A percentile compares a stretch with the other conserved stretches of the same genome.
Evolutionary conservation across 2,329 filamentous ascomycete genomes (phyloP).

Genomic region (Aspergillus niger): DNA sequence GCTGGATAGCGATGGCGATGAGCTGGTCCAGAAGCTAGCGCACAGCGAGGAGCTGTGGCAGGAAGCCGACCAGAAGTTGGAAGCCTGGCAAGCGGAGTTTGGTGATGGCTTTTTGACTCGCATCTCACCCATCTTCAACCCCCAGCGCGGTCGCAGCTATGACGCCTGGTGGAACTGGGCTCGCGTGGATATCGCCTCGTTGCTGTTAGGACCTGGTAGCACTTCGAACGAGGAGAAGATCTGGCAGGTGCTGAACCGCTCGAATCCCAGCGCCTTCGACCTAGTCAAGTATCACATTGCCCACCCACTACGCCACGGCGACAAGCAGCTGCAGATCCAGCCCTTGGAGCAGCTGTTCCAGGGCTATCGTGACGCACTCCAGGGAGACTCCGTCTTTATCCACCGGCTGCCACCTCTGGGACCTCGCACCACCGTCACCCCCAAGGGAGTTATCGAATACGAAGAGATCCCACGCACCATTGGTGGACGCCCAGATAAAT

Average conservation of each 20-base stretch:
- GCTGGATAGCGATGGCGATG: background rate
- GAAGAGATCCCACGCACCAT: background rate
- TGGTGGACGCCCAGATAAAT: background rate
- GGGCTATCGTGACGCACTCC: background rate
- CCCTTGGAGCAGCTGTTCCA: background rate
- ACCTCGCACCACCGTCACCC: background rate
- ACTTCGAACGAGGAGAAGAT: background rate
- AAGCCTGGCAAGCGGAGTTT: conserved; percentile 2
- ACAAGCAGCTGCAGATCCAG: background rate
- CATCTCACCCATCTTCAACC: conserved; percentile 3
- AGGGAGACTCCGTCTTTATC: background rate
- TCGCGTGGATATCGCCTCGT: background rate
- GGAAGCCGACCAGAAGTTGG: background rate
- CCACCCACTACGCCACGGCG: background rate
- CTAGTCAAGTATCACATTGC: background rate
- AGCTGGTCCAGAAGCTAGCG: background rate
- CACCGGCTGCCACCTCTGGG: background rate
- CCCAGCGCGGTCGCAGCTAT: background rate
- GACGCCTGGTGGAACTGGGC: conserved; percentile 10
- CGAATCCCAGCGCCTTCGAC: background rate
- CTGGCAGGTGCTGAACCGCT: background rate
- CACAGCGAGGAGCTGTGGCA: background rate
- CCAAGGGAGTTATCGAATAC: background rate
- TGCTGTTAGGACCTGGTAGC: background rate
- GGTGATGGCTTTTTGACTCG: conserved; percentile 1